These are phyloP conservation scores for Lipomyces lipofer DNA, from an alignment of 805 yeast genomes.

Conservation along the genomic window DNA sequence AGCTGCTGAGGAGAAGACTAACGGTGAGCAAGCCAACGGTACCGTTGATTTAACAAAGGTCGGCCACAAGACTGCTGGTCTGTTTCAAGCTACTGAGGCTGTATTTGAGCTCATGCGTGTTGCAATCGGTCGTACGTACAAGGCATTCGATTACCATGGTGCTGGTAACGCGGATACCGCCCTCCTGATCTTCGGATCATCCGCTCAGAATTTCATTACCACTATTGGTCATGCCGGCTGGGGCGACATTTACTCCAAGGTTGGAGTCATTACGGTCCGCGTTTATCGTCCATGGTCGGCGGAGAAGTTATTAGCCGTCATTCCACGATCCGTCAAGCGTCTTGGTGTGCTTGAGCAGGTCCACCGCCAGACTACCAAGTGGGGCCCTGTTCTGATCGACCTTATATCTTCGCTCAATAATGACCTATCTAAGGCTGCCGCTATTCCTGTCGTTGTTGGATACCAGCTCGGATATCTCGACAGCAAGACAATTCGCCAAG, in stretches of 20 bases:
- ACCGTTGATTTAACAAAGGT: slow-evolving; percentile 4
- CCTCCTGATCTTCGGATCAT: slow-evolving; percentile 66
- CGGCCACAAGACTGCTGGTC: slow-evolving; percentile 4
- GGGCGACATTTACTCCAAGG: slow-evolving; percentile 41
- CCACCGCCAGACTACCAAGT: slow-evolving; percentile 45
- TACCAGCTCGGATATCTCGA: slow-evolving; percentile 52
- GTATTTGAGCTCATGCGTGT: slow-evolving; percentile 39
- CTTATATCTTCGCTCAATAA: slow-evolving; percentile 56
- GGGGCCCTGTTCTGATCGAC: slow-evolving; percentile 77
- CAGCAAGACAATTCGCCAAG: slow-evolving; percentile 44
- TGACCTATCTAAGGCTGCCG: slow-evolving; percentile 30
- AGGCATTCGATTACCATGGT: slow-evolving; percentile 49
- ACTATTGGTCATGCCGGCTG: slow-evolving; percentile 39
- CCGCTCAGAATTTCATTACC: slow-evolving; percentile 46
- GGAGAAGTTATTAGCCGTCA: slow-evolving; percentile 46
- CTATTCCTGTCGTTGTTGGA: slow-evolving; percentile 50
- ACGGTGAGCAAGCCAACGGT: slow-evolving; percentile 15
- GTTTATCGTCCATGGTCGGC: slow-evolving; percentile 74
- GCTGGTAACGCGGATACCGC: slow-evolving; percentile 49
- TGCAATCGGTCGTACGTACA: slow-evolving; percentile 41
- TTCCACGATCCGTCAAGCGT: slow-evolving; percentile 57
- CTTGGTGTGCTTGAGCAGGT: slow-evolving; percentile 72
- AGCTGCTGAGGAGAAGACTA: slow-evolving; percentile 26
- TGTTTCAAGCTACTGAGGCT: slow-evolving; percentile 16
- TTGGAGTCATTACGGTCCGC: slow-evolving; percentile 57